These are phyloP conservation scores for Pythium brassicae DNA, from an alignment of 352 stramenopile genomes.

Conservation along the genomic window DNA sequence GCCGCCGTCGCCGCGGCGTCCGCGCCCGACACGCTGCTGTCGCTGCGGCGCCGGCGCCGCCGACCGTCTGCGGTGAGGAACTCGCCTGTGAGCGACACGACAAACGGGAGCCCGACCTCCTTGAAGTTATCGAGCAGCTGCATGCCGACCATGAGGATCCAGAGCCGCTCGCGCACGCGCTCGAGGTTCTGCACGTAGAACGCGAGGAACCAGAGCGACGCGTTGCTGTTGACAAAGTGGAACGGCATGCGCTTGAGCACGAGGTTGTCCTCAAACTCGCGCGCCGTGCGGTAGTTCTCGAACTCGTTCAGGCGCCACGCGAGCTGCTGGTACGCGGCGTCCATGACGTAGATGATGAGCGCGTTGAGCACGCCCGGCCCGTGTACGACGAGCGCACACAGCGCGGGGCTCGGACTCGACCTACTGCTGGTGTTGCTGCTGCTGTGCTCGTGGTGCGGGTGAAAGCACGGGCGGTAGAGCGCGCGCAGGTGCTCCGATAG, in stretches of 20 bases:
- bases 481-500: conserved; percentile 47
- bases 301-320: conserved; percentile 61
- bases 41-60: conserved; percentile 15
- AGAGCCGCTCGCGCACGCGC: conserved; percentile 55
- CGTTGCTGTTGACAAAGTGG: conserved; percentile 76
- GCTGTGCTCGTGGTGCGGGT: not conserved
- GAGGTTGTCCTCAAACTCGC: conserved; percentile 65
- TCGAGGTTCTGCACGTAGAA: conserved; percentile 57
- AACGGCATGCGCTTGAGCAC: conserved; percentile 74
- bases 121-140: conserved; percentile 72
- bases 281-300: conserved; percentile 66
- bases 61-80: conserved; percentile 40
- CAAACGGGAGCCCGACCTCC: conserved; percentile 51
- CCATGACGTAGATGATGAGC: conserved; percentile 58
- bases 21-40: not conserved
- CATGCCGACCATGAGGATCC: conserved; percentile 62
- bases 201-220: conserved; percentile 61
- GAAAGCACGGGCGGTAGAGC: conserved; percentile 31
- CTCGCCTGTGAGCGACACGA: conserved; percentile 38
- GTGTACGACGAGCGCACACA: conserved; percentile 41
- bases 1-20: not conserved
- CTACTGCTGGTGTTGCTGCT: conserved; percentile 36
- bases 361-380: conserved; percentile 62
- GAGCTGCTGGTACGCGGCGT: conserved; percentile 60
- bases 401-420: too few relatives aligned